Conservation (phyloP, 768 basidiomycete genomes). For the Lactarius quietus region DNA sequence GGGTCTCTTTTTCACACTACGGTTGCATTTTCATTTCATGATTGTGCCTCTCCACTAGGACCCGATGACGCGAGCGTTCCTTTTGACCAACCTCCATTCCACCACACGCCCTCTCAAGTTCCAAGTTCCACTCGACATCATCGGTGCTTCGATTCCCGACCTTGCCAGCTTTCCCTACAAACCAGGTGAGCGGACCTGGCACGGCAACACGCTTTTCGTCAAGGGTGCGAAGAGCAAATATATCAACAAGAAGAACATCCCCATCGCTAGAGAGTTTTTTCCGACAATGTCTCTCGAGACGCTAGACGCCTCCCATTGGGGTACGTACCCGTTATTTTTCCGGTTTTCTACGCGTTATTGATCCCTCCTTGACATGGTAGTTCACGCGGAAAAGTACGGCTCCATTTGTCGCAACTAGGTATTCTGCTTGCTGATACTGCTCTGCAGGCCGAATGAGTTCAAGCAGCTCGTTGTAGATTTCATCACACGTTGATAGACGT, state of each 20-base stretch:
- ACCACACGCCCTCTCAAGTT: constrained; percentile 50
- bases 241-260: constrained; percentile 69
- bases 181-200: constrained; percentile 49
- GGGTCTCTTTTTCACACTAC: constrained; percentile 17
- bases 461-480: constrained; percentile 36
- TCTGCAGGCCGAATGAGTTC: constrained; percentile 53
- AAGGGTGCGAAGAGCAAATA: constrained; percentile 82
- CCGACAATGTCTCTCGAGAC: constrained; percentile 59
- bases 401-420: not conserved
- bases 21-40: not conserved
- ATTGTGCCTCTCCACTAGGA: constrained; percentile 47
- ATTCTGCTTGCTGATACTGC: constrained; percentile 1
- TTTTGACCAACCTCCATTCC: constrained; percentile 75
- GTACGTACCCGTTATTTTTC: constrained; percentile 40
- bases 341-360: not conserved
- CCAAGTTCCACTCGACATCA: constrained; percentile 66
- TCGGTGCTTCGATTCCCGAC: constrained; percentile 56
- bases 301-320: constrained; percentile 85
- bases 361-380: constrained; percentile 36
- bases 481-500: constrained; percentile 29
- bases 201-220: constrained; percentile 64
- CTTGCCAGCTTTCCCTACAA: constrained; percentile 78
- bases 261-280: constrained; percentile 63
- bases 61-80: constrained; percentile 68
- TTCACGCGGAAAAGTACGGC: constrained; percentile 73